Conservation (phyloP, 768 basidiomycete genomes). For the Leccinum obscurum region DNA sequence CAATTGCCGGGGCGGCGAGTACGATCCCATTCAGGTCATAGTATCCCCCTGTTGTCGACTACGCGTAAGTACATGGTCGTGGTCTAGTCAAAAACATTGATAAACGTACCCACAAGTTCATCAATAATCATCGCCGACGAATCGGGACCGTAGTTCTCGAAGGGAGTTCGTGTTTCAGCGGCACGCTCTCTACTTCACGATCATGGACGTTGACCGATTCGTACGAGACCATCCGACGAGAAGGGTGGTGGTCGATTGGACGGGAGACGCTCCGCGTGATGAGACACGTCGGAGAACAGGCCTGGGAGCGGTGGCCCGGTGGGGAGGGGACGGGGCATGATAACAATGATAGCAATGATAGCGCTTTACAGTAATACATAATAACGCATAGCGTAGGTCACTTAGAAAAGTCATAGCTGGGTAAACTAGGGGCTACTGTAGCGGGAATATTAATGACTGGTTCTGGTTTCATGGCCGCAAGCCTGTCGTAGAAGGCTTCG, state of each 20-base stretch:
- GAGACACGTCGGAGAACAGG: constrained; percentile 37
- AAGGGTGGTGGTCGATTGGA: constrained; percentile 41
- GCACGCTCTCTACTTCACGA: constrained; percentile 37
- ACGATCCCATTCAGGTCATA: too few relatives aligned
- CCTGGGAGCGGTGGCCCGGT: constrained; percentile 50
- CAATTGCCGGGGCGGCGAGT: too few relatives aligned
- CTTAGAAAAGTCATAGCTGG: too few relatives aligned
- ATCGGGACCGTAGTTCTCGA: neutral
- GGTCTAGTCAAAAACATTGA: too few relatives aligned
- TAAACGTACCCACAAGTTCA: too few relatives aligned
- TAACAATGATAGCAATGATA: too few relatives aligned
- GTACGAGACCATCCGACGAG: constrained; percentile 38
- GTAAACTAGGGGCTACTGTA: too few relatives aligned
- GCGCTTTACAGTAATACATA: neutral
- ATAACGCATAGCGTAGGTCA: neutral
- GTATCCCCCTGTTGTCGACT: too few relatives aligned
- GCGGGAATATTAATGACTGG: too few relatives aligned
- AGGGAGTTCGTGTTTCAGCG: constrained; percentile 25
- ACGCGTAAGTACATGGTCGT: too few relatives aligned
- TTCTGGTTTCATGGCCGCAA: constrained; percentile 2
- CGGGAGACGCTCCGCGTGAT: constrained; percentile 41
- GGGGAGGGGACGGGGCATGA: constrained; percentile 54
- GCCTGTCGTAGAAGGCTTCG: constrained; percentile 19
- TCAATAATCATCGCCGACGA: too few relatives aligned
- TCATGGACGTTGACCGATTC: constrained; percentile 40